Percentiles rank a stretch among this genome's conserved stretches.
These are phyloP conservation scores for Carex myosuroides DNA, from an alignment of 176 grass and related monocot genomes.

Conservation along the genomic window DNA sequence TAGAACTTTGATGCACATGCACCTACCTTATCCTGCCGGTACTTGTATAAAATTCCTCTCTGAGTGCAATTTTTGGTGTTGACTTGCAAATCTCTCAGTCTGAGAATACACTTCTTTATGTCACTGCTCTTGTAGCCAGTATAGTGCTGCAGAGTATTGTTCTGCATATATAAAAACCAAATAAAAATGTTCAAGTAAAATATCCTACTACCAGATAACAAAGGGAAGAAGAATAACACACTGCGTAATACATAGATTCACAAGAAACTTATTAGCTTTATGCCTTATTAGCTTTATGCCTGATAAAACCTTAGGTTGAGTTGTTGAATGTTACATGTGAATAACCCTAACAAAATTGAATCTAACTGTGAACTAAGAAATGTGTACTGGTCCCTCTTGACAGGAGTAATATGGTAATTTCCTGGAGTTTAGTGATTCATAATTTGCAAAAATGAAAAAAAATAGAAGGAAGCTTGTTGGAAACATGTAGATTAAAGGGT, in stretches of 20 bases:
- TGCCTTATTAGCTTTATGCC: no score
- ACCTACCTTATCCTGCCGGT: slow-evolving; percentile 91
- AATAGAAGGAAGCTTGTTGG: neutral
- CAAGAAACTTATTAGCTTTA: neutral
- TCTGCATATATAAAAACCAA: slow-evolving; percentile 31
- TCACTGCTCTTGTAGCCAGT: slow-evolving; percentile 65
- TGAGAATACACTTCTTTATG: slow-evolving; percentile 38
- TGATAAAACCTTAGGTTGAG: neutral
- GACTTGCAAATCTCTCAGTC: slow-evolving; percentile 56
- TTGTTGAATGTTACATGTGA: no score
- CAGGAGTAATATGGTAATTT: no score
- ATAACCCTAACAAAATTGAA: no score
- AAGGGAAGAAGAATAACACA: slow-evolving; percentile 12
- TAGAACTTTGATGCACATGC: slow-evolving; percentile 1
- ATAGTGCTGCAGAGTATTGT: slow-evolving; percentile 69
- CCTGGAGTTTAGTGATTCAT: no score
- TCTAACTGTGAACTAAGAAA: no score
- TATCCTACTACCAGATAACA: neutral
- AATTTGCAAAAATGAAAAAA: neutral
- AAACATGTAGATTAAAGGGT: neutral
- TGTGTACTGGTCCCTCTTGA: no score
- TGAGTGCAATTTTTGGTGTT: slow-evolving; percentile 50
- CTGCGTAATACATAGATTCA: neutral
- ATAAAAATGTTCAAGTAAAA: slow-evolving; percentile 10
- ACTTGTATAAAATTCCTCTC: slow-evolving; percentile 65